These are phyloP conservation scores for Stromatinia cepivora DNA, from an alignment of 2,329 filamentous ascomycete genomes.

Conservation along the genomic window DNA sequence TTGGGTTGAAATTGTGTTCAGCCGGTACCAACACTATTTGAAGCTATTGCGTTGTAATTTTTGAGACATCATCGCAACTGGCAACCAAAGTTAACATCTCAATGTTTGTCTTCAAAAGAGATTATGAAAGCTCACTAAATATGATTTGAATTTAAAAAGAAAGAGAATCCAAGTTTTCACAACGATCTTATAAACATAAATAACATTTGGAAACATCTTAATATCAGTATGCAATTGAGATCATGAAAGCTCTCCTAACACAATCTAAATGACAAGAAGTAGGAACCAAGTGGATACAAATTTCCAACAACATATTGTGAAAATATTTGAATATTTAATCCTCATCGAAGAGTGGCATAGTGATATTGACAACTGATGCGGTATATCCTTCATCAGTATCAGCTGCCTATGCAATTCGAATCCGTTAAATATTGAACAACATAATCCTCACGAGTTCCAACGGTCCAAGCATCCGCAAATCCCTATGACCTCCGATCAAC, in stretches of 20 bases:
- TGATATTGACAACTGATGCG: not conserved
- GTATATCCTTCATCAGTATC: not conserved
- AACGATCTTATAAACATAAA: too few species aligned
- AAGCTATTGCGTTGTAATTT: not conserved
- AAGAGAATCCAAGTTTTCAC: not conserved
- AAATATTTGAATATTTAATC: not conserved
- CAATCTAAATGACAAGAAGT: not conserved
- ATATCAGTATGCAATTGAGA: not conserved
- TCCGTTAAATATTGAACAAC: not conserved
- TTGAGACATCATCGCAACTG: not conserved
- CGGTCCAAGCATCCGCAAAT: not conserved
- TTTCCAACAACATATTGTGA: not conserved
- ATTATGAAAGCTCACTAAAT: not conserved
- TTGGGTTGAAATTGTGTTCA: not conserved
- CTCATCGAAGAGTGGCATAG: not conserved
- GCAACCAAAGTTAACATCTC: not conserved
- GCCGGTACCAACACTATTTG: not conserved
- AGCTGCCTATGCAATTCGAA: not conserved
- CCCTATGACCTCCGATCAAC: constrained; percentile 2
- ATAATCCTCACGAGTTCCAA: not conserved
- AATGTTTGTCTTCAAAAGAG: not conserved
- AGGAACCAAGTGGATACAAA: not conserved
- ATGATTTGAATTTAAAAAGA: too few species aligned
- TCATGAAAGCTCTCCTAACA: not conserved
- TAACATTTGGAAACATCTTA: not conserved